phyloP scores from a whole-genome alignment of 2,329 filamentous ascomycete genomes.

The Trichoderma simmonsii region DNA sequence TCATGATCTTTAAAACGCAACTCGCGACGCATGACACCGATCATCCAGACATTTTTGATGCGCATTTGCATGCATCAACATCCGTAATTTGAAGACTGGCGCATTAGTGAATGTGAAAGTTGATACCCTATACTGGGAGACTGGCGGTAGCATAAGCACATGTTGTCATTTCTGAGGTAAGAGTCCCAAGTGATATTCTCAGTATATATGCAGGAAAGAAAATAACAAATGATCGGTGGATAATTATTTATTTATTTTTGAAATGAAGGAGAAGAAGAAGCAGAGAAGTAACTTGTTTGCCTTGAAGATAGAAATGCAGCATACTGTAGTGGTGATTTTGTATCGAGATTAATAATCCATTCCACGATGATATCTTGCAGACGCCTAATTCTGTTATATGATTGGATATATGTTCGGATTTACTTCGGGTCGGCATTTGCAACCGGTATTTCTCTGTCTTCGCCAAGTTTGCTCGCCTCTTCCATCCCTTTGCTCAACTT shows the following conservation, averaged over 20 bases:
- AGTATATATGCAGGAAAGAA: not conserved
- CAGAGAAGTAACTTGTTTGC: not conserved
- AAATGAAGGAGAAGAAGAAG: not conserved
- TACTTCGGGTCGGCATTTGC: not conserved
- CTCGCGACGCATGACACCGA: not conserved
- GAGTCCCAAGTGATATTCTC: not conserved
- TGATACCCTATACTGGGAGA: not conserved
- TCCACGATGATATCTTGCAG: not conserved
- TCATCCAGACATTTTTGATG: not conserved
- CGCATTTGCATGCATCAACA: not conserved
- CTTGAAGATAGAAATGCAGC: not conserved
- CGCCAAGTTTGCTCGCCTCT: not conserved
- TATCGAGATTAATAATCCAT: not conserved
- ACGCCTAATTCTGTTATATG: not conserved
- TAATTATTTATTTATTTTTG: not conserved
- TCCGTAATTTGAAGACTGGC: not conserved
- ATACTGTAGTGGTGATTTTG: not conserved
- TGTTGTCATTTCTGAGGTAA: not conserved
- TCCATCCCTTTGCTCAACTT: not conserved
- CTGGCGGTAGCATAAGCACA: not conserved
- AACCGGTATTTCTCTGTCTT: not conserved
- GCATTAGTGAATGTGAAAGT: not conserved
- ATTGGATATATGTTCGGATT: not conserved
- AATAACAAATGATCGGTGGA: not conserved
- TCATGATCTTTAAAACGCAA: not conserved